Evolutionary conservation across 2,329 filamentous ascomycete genomes (phyloP), one percentile per base, ranked within the genome.

Genomic region (Colletotrichum cuscutae): DNA sequence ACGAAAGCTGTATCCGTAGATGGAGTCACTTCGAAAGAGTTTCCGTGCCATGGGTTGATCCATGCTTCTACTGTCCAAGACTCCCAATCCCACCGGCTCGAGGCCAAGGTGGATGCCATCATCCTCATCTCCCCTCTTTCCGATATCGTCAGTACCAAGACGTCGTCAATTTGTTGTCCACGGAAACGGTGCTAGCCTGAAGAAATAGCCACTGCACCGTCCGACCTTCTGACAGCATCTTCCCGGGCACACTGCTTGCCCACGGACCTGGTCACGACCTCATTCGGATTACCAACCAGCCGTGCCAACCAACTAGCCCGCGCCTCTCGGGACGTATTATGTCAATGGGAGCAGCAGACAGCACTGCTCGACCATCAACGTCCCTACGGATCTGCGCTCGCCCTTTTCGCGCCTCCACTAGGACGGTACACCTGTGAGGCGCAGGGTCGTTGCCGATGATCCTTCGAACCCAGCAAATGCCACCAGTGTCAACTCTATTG

Each of bases 381-480:
- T 19, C 42, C 42, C n/a, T n/a, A n/a, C 42, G 28, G 46, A 54
- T 64, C 22, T 64, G 46, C 13, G 22, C 46, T 37, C 24, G 19
- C 24, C 22, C 13, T 26, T 46, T 42, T 19, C 63, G 32, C 35
- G 63, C 26, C 63, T 59, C 64, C 22, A 28, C 28, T n/a, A n/a
- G 9, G 5, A 28, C 42, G 37, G 42, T 60, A 15, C 49, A n/a
- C 42, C 42, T 49, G 19, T 49, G 42, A n/a, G 61, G 46, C 64
- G 32, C 30, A 46, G 63, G 63, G 35, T 53, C 37, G 54, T 67
- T 22, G 56, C 37, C 42, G 65, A n/a, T n/a, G 65, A 61, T 61
- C 65, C 30, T 26, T 53, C 32, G 15, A 42, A 42, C 64, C 19
- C 28, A 37, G 28, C 42, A 60, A 24, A 52, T 52, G 42, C 37